These are phyloP conservation scores for Eutrema salsugineum DNA, from an alignment of 441 rosid genomes.

Conservation along the genomic window DNA sequence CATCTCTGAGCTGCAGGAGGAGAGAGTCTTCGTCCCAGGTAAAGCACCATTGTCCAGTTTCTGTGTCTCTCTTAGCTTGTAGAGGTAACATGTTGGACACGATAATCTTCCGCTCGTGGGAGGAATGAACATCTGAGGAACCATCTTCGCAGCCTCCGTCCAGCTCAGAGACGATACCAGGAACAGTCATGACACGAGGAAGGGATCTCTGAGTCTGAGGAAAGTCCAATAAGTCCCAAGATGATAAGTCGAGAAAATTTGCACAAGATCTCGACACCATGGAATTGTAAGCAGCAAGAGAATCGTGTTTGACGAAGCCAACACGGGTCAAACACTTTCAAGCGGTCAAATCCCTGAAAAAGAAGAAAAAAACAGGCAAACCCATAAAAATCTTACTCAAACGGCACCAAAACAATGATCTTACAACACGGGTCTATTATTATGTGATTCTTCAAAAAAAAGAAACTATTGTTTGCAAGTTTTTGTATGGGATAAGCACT, in stretches of 20 bases:
- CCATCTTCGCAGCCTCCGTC: constrained; percentile 34
- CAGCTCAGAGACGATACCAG: constrained; percentile 51
- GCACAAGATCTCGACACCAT: constrained; percentile 74
- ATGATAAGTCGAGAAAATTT: constrained; percentile 60
- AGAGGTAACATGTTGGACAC: constrained; percentile 74
- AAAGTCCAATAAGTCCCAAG: constrained; percentile 50
- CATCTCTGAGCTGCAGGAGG: constrained; percentile 62
- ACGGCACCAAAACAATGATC: constrained; percentile 10
- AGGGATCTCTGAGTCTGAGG: constrained; percentile 52
- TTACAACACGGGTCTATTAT: neutral
- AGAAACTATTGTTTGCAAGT: neutral
- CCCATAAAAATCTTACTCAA: neutral
- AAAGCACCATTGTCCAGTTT: constrained; percentile 56
- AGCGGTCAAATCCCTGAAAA: neutral
- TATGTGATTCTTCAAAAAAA: neutral
- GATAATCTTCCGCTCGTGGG: constrained; percentile 48
- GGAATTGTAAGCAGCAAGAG: constrained; percentile 10
- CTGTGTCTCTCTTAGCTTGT: constrained; percentile 46
- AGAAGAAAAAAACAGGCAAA: neutral
- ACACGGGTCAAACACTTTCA: constrained; percentile 14
- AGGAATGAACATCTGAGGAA: constrained; percentile 34
- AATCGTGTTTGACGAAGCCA: constrained; percentile 1
- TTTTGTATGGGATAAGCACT: too few relatives aligned
- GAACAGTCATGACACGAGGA: constrained; percentile 55
- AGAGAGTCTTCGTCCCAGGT: constrained; percentile 69